Evolutionary conservation across 306 rosid species (phyloP), one percentile per base, ranked within the genome.

Genomic region (Trifolium repens): DNA sequence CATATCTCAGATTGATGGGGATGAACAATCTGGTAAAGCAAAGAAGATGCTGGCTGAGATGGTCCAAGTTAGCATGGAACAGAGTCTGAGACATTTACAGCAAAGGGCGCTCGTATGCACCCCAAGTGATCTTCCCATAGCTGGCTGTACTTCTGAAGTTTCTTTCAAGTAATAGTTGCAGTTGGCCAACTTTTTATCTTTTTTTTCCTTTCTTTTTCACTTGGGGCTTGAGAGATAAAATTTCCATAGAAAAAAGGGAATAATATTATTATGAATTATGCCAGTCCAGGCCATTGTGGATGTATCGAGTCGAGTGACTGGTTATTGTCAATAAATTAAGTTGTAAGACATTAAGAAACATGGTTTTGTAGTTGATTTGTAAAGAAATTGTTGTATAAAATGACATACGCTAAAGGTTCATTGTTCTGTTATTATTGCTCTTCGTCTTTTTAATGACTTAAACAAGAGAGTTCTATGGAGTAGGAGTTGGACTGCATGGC

Each of bases 61-160:
- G 99, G 98, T 94, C 32, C 99, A 94, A 89, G 97, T 94, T 37
- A 94, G 99, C 85, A 94, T 94, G 99, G 98, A 94, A 39, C 97
- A 94, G 74, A 94, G 99, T 79, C 80, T 94, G 78, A 86, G 96
- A 58, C 99, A 94, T 87, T 84, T 94, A 37, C 99, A 94, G 85
- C 90, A 84, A 78, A 84, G 99, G 84, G 99, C 97, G 73, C 89
- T 94, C 26, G 96, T 94, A 54, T 90, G 96, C 88, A 88, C 97
- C 30, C 94, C 98, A 17, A 80, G 84, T 85, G 96, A 94, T 84
- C 82, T 88, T 42, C 96, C 97, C 52, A 82, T 91, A 69, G 80
- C 79, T 52, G 81, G 75, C 26, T 85, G 91, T 85, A 83, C 90
- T 67, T 90, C 98, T 74, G 88, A 91, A 83, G 97, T 94, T 69